Percentiles rank a stretch among this genome's conserved stretches.
Evolutionary conservation across 805 yeast species (phyloP).

Genomic region (Cyberlindnera mississippiensis): DNA sequence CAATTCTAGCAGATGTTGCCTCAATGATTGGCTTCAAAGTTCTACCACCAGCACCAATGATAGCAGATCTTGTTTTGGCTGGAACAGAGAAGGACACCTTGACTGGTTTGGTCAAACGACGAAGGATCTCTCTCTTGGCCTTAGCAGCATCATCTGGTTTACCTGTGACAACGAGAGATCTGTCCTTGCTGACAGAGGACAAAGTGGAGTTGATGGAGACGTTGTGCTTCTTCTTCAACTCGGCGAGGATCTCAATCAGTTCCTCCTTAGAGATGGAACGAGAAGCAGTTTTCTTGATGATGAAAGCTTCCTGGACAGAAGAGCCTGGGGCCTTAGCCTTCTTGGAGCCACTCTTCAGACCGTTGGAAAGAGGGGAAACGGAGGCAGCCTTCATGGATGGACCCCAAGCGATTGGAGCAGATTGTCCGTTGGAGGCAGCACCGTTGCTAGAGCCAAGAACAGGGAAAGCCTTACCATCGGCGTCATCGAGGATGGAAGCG

Average conservation of each 20-base stretch:
- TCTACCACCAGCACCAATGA: constrained; percentile 86
- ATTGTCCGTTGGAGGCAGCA: constrained; percentile 9
- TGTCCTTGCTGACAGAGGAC: constrained; percentile 66
- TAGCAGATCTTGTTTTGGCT: constrained; percentile 65
- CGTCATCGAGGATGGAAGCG: constrained; percentile 43
- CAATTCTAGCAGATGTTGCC: constrained; percentile 62
- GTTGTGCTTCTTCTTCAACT: constrained; percentile 53
- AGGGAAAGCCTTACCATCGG: constrained; percentile 50
- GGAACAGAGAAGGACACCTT: constrained; percentile 63
- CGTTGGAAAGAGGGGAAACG: constrained; percentile 17
- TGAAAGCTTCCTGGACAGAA: constrained; percentile 53
- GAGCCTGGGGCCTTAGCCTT: constrained; percentile 19
- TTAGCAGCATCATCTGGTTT: constrained; percentile 55
- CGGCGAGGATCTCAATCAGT: constrained; percentile 59
- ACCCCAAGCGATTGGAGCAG: constrained; percentile 27
- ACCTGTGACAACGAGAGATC: constrained; percentile 84
- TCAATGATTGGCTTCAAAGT: constrained; percentile 75
- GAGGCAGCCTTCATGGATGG: constrained; percentile 32
- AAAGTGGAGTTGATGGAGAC: constrained; percentile 81
- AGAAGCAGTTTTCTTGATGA: constrained; percentile 68
- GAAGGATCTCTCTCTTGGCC: constrained; percentile 74
- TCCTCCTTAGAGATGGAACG: constrained; percentile 59
- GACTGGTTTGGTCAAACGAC: constrained; percentile 74
- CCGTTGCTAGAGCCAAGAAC: constrained; percentile 44
- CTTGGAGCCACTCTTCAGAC: constrained; percentile 3